These are phyloP conservation scores for Lactarius tabidus DNA, from an alignment of 768 basidiomycete genomes.

Conservation along the genomic window DNA sequence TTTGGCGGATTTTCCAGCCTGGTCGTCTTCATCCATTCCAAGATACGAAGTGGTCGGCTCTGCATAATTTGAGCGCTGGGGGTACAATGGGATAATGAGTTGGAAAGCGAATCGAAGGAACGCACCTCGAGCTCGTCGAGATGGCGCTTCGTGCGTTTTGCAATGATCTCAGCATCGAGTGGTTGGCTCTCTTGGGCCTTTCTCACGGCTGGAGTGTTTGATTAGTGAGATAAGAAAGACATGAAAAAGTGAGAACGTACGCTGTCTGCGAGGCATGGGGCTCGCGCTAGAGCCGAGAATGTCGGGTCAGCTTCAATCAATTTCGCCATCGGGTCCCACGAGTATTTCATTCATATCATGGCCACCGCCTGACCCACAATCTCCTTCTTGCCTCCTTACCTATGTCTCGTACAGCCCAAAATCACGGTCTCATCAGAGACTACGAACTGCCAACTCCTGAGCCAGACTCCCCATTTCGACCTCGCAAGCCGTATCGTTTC, in stretches of 20 bases:
- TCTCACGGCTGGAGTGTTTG: constrained; percentile 39
- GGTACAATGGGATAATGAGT: constrained; percentile 13
- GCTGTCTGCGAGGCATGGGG: constrained; percentile 21
- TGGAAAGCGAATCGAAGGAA: constrained; percentile 12
- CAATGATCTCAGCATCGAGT: constrained; percentile 61
- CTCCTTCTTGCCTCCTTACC: neutral
- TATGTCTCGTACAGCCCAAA: constrained; percentile 12
- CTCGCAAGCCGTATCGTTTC: constrained; percentile 77
- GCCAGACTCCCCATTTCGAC: constrained; percentile 66
- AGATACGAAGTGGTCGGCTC: constrained; percentile 46
- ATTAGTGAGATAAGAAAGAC: neutral
- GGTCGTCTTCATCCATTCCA: constrained; percentile 42
- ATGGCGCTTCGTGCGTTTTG: constrained; percentile 71
- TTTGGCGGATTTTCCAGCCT: constrained; percentile 49
- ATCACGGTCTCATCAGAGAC: constrained; percentile 14
- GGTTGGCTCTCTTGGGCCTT: constrained; percentile 41
- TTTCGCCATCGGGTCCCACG: constrained; percentile 27
- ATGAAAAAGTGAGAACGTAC: neutral
- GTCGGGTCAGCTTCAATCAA: constrained; percentile 10
- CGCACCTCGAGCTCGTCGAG: constrained; percentile 81
- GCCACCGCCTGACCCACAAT: neutral
- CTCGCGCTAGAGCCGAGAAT: constrained; percentile 6
- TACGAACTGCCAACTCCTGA: constrained; percentile 76
- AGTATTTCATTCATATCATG: constrained; percentile 9
- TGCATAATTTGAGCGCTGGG: constrained; percentile 73